A percentile compares a stretch with the other conserved stretches of the same genome.
Conservation (phyloP, 768 basidiomycete species). For the Psilocybe tampanensis region DNA sequence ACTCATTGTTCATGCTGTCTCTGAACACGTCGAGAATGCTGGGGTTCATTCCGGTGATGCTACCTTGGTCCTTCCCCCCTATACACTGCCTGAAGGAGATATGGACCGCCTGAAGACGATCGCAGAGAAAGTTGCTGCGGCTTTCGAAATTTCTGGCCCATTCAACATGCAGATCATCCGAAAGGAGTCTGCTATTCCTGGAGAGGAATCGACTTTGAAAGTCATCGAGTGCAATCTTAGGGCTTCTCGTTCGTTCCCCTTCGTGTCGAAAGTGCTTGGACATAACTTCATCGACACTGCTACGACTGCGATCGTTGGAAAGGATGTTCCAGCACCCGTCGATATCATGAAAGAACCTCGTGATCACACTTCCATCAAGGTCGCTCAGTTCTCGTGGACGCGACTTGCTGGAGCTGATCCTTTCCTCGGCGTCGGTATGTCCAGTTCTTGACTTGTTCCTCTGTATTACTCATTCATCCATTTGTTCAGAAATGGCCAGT, state of each 20-base stretch:
- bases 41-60: slow-evolving; percentile 99
- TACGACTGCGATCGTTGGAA: slow-evolving; percentile 81
- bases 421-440: slow-evolving; percentile 90
- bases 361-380: slow-evolving; percentile 95
- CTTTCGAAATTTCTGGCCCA: slow-evolving; percentile 96
- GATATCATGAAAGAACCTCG: slow-evolving; percentile 90
- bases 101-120: slow-evolving; percentile 90
- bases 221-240: slow-evolving; percentile 99
- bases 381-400: slow-evolving; percentile 98
- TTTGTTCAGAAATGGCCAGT: slow-evolving; percentile 86
- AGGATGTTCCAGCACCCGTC: slow-evolving; percentile 86
- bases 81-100: slow-evolving; percentile 74
- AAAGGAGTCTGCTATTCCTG: slow-evolving; percentile 57
- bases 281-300: slow-evolving; percentile 97
- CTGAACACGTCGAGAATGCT: slow-evolving; percentile 98
- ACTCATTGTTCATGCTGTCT: slow-evolving; percentile 93
- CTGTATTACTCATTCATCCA: slow-evolving; percentile 5
- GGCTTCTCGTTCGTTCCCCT: slow-evolving; percentile 98
- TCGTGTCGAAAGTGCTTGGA: slow-evolving; percentile 97
- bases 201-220: slow-evolving; percentile 73
- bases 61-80: slow-evolving; percentile 94
- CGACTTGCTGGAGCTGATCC: slow-evolving; percentile 95
- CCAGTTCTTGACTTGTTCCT: background rate
- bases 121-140: slow-evolving; percentile 91
- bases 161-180: slow-evolving; percentile 99